These are phyloP conservation scores for Trichoderma breve DNA, from an alignment of 2,329 filamentous ascomycete genomes.

Conservation along the genomic window DNA sequence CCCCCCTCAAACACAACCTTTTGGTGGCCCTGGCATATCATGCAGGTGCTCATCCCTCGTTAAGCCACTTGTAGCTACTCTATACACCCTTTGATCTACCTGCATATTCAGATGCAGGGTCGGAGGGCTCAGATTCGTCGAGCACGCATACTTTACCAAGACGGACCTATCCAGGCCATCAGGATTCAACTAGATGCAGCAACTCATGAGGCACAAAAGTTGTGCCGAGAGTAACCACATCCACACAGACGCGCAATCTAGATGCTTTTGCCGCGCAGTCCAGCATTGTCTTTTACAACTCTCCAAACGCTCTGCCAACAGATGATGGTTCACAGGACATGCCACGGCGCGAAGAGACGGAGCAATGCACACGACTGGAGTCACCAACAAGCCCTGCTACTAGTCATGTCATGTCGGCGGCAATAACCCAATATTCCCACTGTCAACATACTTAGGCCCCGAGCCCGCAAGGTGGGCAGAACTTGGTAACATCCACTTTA, in stretches of 20 bases:
- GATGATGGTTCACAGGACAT: neutral
- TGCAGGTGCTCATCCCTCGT: constrained; percentile 14
- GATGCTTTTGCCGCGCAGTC: neutral
- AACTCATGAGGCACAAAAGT: neutral
- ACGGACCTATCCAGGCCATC: neutral
- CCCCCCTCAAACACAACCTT: neutral
- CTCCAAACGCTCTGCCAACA: neutral
- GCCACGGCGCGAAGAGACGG: neutral
- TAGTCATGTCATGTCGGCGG: constrained; percentile 8
- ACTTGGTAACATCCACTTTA: neutral
- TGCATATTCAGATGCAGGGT: constrained; percentile 12
- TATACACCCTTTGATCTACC: constrained; percentile 12
- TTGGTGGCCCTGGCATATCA: constrained; percentile 20
- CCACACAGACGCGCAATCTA: neutral
- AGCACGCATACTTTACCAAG: neutral
- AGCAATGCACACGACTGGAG: neutral
- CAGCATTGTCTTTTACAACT: neutral
- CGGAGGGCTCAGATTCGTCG: constrained; percentile 8
- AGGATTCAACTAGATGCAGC: neutral
- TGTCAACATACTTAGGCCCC: neutral
- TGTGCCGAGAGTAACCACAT: constrained; percentile 5
- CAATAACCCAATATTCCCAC: neutral
- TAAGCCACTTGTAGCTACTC: constrained; percentile 19
- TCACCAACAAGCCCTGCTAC: neutral
- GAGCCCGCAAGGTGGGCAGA: neutral